Conservation (phyloP, 1,139 yeast species). For the Hyphopichia wangnamkhiaoensis region DNA sequence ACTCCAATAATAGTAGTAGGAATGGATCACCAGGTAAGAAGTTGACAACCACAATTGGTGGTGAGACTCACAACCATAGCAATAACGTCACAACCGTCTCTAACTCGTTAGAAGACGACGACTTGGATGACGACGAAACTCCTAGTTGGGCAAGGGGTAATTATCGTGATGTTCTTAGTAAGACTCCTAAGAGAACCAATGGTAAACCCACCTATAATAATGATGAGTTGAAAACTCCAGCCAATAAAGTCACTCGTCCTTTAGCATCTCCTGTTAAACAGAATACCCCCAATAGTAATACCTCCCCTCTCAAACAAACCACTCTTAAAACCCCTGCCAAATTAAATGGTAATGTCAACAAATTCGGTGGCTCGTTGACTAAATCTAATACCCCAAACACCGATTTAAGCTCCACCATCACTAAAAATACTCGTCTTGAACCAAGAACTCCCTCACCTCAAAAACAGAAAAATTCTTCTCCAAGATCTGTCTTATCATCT, state of each 20-base stretch:
- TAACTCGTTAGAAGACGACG: constrained; percentile 4
- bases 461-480: constrained; percentile 8
- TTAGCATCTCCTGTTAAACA: constrained; percentile 3
- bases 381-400: neutral
- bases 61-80: constrained; percentile 17
- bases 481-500: constrained; percentile 26
- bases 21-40: constrained; percentile 23
- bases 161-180: constrained; percentile 9
- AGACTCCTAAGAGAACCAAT: constrained; percentile 3
- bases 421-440: constrained; percentile 10
- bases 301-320: neutral
- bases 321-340: constrained; percentile 1
- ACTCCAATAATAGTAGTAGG: constrained; percentile 20
- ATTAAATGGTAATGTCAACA: neutral
- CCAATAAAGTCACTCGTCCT: neutral
- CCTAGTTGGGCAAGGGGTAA: constrained; percentile 27
- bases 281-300: neutral
- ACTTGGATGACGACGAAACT: constrained; percentile 16
- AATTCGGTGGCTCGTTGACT: constrained; percentile 1
- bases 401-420: constrained; percentile 3
- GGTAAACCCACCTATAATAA: neutral
- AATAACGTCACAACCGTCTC: constrained; percentile 2
- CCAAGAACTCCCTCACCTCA: constrained; percentile 12
- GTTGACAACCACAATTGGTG: constrained; percentile 9
- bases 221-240: constrained; percentile 4